Evolutionary conservation across 2,329 filamentous ascomycete genomes (phyloP), one percentile per base, ranked within the genome.

Genomic region (Zarea fungicola): DNA sequence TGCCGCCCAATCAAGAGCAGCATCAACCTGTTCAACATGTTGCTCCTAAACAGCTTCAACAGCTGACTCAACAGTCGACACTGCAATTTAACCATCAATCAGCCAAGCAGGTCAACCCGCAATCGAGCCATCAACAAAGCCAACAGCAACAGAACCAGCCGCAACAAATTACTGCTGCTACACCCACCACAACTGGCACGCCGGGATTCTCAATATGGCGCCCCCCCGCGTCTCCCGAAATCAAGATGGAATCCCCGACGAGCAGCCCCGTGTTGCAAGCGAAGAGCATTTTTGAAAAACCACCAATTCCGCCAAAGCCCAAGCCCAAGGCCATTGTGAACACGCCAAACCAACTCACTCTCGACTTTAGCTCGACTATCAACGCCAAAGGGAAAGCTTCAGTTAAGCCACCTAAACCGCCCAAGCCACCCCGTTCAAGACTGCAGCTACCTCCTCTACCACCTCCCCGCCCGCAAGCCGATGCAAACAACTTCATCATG

Each of bases 301-400:
- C 69, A 6, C 67, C 69, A 1, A 58, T 69, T 9, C 67, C 68
- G 23, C 64, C 67, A 26, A 67, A 64, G 28, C 64, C 66, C 9
- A 67, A 64, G 28, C 64, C 66, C 9, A 72, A 71, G 52, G 64
- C 68, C 10, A 58, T 63, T 25, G 58, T 68, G 47, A 63, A 60
- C 40, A 53, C 55, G 11, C n/a, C 29, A 18, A 67, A 59, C 43
- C 67, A 69, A 49, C 62, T 69, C 41, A 64, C 68, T 22, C 52
- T 69, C 45, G 66, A 69, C 48, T 59, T 67, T 47, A 65, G 65
- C 49, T 58, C 62, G 5, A 53, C 51, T 14, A 54, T 58, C 19
- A 65, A 62, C 32, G 54, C 55, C n/a, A 68, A 67, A 48, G 64
- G 59, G 10, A 69, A 67, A 41, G 60, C 63, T 19, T 60, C 63